Percentiles rank a stretch among this genome's conserved stretches.
Evolutionary conservation across 192 early-diverging fungal species (phyloP).

Genomic region (Coemansia sp.): DNA sequence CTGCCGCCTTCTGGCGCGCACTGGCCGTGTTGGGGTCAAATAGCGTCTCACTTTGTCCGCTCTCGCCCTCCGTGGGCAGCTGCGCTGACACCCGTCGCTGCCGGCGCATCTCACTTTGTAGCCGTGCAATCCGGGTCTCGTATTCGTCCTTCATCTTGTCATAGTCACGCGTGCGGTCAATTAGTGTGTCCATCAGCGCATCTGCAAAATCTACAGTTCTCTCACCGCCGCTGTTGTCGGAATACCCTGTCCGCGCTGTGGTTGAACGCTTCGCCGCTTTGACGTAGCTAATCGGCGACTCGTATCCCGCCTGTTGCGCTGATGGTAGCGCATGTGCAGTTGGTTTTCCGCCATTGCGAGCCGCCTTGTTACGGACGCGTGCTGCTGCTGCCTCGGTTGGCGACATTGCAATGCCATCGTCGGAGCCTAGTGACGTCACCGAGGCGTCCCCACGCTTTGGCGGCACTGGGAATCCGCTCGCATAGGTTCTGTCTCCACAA

Average conservation of each 20-base stretch:
- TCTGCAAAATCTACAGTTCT: slow-evolving; percentile 10
- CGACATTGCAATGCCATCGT: slow-evolving; percentile 28
- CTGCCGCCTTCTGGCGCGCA: slow-evolving; percentile 21
- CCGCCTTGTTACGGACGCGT: slow-evolving; percentile 23
- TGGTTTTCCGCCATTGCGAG: slow-evolving; percentile 13
- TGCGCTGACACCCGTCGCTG: slow-evolving; percentile 16
- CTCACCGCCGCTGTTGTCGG: neutral
- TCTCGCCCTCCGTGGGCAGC: neutral
- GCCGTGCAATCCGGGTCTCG: slow-evolving; percentile 19
- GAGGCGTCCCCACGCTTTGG: slow-evolving; percentile 17
- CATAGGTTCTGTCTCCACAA: neutral
- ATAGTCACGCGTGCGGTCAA: slow-evolving; percentile 20
- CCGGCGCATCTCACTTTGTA: slow-evolving; percentile 18
- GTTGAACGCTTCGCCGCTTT: neutral
- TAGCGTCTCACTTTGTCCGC: slow-evolving; percentile 10
- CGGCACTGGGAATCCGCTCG: slow-evolving; percentile 6
- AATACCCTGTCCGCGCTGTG: slow-evolving; percentile 1
- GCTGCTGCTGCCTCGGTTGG: slow-evolving; percentile 36
- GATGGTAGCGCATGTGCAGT: neutral
- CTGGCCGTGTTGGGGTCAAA: slow-evolving; percentile 23
- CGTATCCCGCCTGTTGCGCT: neutral
- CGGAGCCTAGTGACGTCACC: slow-evolving; percentile 6
- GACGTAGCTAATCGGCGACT: slow-evolving; percentile 5
- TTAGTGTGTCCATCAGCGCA: slow-evolving; percentile 26
- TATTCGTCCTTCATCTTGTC: slow-evolving; percentile 23